Evolutionary conservation across 352 stramenopile species (phyloP).

Genomic region (Pythium aquatile): DNA sequence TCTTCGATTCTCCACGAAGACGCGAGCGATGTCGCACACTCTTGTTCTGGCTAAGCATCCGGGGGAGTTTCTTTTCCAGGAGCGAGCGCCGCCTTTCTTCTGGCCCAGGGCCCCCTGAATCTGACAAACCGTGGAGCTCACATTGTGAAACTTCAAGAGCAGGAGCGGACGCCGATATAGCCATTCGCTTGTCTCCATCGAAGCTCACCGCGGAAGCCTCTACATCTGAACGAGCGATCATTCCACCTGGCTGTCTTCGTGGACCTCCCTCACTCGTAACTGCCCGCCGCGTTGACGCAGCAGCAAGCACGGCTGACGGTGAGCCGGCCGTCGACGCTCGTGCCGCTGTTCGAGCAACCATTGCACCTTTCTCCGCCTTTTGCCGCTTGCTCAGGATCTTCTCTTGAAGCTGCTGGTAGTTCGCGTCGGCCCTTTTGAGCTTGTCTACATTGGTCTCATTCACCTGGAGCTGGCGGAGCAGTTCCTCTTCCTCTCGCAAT

Average conservation of each 20-base stretch:
- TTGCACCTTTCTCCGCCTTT: background rate
- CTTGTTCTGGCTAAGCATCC: conserved; percentile 21
- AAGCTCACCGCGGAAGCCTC: background rate
- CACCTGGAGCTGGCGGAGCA: conserved; percentile 4
- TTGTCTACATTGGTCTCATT: conserved; percentile 23
- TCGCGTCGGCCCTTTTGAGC: conserved; percentile 10
- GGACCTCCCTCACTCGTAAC: background rate
- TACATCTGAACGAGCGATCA: background rate
- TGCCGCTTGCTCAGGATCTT: conserved; percentile 23
- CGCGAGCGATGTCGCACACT: background rate
- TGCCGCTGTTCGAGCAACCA: background rate
- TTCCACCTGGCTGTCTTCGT: background rate
- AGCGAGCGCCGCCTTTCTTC: background rate
- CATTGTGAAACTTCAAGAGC: background rate
- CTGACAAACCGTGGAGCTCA: background rate
- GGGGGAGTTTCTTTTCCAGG: conserved; percentile 8
- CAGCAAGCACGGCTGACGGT: background rate
- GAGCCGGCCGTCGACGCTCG: conserved; percentile 1
- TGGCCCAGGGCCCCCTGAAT: background rate
- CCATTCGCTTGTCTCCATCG: background rate
- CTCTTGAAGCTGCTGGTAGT: conserved; percentile 28
- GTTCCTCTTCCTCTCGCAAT: conserved; percentile 25
- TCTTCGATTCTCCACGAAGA: conserved; percentile 29
- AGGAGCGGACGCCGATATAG: background rate
- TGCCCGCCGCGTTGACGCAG: background rate